Percentiles rank a stretch among this genome's conserved stretches.
Conservation (phyloP, 2,329 filamentous ascomycete genomes). For the Ceratocystis cacaofunesta region DNA sequence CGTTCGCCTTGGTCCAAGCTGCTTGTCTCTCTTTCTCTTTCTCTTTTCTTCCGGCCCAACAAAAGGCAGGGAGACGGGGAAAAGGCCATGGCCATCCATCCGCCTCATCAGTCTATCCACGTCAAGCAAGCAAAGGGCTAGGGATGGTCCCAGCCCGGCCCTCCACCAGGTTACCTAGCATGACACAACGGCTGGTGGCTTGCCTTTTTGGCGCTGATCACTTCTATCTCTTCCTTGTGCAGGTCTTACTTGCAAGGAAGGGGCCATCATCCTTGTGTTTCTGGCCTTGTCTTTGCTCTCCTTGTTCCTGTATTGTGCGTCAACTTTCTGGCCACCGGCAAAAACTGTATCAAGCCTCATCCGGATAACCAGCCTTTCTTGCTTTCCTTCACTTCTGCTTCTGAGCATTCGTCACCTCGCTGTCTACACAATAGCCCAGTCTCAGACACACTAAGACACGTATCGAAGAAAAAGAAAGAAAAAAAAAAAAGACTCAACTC, state of each 20-base stretch:
- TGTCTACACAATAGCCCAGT: too few relatives aligned
- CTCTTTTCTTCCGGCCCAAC: background rate
- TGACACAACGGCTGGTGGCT: background rate
- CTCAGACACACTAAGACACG: too few relatives aligned
- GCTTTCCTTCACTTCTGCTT: background rate
- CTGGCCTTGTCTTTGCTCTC: background rate
- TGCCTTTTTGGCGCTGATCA: conserved; percentile 3
- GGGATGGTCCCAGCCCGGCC: too few relatives aligned
- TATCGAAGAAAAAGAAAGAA: too few relatives aligned
- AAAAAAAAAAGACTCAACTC: too few relatives aligned
- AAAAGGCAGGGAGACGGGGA: too few relatives aligned
- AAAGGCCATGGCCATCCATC: background rate
- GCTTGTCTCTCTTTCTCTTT: background rate
- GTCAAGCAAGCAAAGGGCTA: background rate
- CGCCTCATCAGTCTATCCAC: background rate
- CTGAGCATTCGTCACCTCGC: too few relatives aligned
- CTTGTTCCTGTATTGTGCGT: background rate
- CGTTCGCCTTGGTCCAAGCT: background rate
- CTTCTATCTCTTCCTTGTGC: background rate
- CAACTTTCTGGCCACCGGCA: background rate
- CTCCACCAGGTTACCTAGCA: background rate
- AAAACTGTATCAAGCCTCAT: background rate
- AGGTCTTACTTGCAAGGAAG: background rate
- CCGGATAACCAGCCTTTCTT: background rate
- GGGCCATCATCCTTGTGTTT: background rate